Evolutionary conservation across 176 grass and related monocot genomes (phyloP).

Genomic region (Musa schizocarpa): DNA sequence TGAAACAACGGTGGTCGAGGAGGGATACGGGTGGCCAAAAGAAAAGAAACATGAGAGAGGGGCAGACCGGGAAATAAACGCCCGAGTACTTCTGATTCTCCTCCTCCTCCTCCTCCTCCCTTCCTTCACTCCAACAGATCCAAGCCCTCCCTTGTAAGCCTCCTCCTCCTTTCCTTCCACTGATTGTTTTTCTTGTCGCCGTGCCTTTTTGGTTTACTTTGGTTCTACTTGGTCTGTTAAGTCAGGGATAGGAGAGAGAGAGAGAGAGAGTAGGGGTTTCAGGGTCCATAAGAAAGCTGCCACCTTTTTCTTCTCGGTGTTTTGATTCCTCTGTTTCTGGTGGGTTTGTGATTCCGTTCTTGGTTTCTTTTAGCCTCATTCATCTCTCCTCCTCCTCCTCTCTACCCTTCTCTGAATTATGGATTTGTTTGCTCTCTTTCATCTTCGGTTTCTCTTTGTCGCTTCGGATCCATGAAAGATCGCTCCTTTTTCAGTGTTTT

Average conservation of each 20-base stretch:
- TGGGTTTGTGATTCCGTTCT: too few species aligned
- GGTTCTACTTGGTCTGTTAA: background rate
- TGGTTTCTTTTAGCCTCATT: too few species aligned
- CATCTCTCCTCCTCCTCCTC: background rate
- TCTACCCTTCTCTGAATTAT: background rate
- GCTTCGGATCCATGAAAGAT: background rate
- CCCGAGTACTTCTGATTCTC: too few species aligned
- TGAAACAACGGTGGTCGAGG: too few species aligned
- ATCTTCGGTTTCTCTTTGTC: background rate
- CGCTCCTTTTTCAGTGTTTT: background rate
- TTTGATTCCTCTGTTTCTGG: too few species aligned
- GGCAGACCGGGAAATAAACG: too few species aligned
- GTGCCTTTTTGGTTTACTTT: conserved; percentile 1
- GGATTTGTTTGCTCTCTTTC: conserved; percentile 7
- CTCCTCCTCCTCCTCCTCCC: conserved; percentile 3
- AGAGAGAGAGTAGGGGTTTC: too few species aligned
- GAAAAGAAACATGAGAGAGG: too few species aligned
- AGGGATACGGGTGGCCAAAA: too few species aligned
- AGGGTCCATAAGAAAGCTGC: too few species aligned
- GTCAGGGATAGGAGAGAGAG: background rate
- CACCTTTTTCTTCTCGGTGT: too few species aligned
- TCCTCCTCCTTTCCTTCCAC: conserved; percentile 21
- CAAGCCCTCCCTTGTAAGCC: conserved; percentile 35
- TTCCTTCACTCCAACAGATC: conserved; percentile 32
- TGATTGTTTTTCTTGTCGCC: too few species aligned